Evolutionary conservation across 306 rosid genomes (phyloP).

Genomic region (Sechiopsis laciniata): DNA sequence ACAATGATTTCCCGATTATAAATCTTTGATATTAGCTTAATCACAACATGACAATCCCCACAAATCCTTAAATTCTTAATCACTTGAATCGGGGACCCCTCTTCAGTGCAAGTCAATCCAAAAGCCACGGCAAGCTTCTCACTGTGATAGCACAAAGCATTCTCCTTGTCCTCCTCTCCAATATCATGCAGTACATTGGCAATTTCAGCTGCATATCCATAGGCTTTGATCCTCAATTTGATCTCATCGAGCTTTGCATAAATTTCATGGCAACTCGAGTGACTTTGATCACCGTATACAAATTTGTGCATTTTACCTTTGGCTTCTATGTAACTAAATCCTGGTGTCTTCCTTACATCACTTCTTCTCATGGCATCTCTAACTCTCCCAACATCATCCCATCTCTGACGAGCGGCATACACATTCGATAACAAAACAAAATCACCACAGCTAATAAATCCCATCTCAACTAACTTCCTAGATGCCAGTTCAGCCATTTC

Average conservation of each 20-base stretch:
- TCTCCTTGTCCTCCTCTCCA: conserved; percentile 87
- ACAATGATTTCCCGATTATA: conserved; percentile 70
- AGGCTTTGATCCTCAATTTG: conserved; percentile 44
- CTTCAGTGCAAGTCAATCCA: conserved; percentile 64
- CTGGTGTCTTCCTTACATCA: conserved; percentile 77
- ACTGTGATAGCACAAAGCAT: conserved; percentile 65
- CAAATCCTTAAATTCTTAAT: conserved; percentile 89
- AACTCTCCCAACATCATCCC: conserved; percentile 79
- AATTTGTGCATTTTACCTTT: conserved; percentile 60
- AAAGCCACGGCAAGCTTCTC: conserved; percentile 89
- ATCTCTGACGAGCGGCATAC: conserved; percentile 67
- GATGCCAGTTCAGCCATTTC: conserved; percentile 79
- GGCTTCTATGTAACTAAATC: conserved; percentile 71
- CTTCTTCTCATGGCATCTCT: conserved; percentile 59
- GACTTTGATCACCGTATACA: conserved; percentile 65
- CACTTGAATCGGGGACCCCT: conserved; percentile 62
- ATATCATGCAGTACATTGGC: conserved; percentile 81
- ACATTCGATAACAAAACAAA: conserved; percentile 79
- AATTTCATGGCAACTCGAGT: conserved; percentile 47
- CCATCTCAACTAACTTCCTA: conserved; percentile 65
- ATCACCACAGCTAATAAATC: conserved; percentile 73
- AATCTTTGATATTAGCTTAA: conserved; percentile 54
- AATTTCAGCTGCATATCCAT: conserved; percentile 60
- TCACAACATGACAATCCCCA: conserved; percentile 66
- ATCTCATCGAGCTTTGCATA: conserved; percentile 84